Conservation (phyloP, 108 stramenopile genomes). For the Parmales sp. region DNA sequence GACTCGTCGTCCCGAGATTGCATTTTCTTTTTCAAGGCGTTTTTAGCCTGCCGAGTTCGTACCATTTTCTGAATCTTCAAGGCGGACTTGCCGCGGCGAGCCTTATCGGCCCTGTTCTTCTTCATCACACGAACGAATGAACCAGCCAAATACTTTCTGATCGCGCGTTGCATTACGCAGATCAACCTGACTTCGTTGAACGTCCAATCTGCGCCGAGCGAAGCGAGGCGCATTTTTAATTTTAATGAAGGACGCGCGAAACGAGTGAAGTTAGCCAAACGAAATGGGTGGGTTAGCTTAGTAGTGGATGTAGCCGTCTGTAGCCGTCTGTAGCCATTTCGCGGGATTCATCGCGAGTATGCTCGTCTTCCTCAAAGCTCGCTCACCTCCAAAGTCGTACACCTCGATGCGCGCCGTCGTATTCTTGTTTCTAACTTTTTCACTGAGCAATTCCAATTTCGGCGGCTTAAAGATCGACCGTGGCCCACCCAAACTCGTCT, state of each 20-base stretch:
- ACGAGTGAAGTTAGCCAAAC: too few relatives aligned
- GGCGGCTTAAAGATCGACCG: neutral
- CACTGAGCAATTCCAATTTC: neutral
- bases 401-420: neutral
- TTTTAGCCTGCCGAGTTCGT: neutral
- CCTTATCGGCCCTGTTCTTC: neutral
- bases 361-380: too few relatives aligned
- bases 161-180: neutral
- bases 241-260: too few relatives aligned
- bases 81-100: neutral
- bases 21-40: neutral
- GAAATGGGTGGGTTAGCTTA: too few relatives aligned
- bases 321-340: too few relatives aligned
- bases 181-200: neutral
- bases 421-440: neutral
- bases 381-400: slow-evolving; percentile 7
- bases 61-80: neutral
- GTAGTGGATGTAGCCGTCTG: too few relatives aligned
- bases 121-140: neutral
- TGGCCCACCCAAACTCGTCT: neutral
- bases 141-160: neutral
- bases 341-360: too few relatives aligned
- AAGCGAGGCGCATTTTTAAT: too few relatives aligned
- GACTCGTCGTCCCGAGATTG: neutral
- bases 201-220: too few relatives aligned